Conservation (phyloP, 1,284 basidiomycete genomes). For the Termitomyces sp. region DNA sequence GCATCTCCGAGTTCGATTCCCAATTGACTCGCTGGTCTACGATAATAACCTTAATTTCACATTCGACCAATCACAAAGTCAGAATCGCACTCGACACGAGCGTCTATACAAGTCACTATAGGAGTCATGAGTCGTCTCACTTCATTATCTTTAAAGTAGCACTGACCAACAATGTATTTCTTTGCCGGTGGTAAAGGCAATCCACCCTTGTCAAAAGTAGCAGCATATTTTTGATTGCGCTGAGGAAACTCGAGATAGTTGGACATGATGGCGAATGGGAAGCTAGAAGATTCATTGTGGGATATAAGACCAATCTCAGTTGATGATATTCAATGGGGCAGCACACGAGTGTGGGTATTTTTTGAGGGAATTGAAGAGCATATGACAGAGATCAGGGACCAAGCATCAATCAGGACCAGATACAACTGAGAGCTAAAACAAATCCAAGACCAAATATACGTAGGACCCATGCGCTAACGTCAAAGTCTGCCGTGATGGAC, state of each 20-base stretch:
- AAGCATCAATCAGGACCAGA: not conserved
- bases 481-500: not conserved
- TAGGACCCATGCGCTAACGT: not conserved
- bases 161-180: slow-evolving; percentile 31
- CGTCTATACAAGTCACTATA: not conserved
- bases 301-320: not conserved
- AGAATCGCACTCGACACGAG: slow-evolving; percentile 1
- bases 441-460: not conserved
- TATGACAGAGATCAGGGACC: not conserved
- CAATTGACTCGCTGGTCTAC: slow-evolving; percentile 52
- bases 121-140: not conserved
- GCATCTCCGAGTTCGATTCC: slow-evolving; percentile 62
- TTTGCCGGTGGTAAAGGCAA: slow-evolving; percentile 45
- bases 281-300: not conserved
- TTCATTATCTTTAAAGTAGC: not conserved
- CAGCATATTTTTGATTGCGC: slow-evolving; percentile 23
- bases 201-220: slow-evolving; percentile 36
- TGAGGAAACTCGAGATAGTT: slow-evolving; percentile 30
- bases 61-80: not conserved
- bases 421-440: not conserved
- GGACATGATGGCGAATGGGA: slow-evolving; percentile 21
- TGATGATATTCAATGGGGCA: not conserved
- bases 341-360: not conserved
- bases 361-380: not conserved
- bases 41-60: not conserved